Conservation (phyloP, 495 filamentous ascomycete genomes). For the Endocarpon pusillum region DNA sequence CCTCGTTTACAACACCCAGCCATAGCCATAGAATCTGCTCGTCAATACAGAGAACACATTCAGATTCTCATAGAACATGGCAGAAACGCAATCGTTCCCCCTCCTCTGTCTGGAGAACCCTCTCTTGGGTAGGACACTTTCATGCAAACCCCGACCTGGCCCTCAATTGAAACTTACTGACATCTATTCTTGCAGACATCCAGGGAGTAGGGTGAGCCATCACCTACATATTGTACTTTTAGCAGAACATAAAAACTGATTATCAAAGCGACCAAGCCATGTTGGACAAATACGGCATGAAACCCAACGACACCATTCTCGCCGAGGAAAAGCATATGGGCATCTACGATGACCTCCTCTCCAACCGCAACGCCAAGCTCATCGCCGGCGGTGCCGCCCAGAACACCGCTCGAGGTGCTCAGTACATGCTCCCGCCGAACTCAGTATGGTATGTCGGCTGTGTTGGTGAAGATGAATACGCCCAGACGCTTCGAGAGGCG, state of each 20-base stretch:
- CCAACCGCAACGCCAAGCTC: constrained; percentile 73
- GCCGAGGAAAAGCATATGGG: constrained; percentile 77
- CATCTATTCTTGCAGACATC: constrained; percentile 45
- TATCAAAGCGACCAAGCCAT: constrained; percentile 40
- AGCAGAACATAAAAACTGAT: not conserved
- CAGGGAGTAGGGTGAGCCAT: constrained; percentile 56
- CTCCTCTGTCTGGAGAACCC: constrained; percentile 92
- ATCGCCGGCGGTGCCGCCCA: constrained; percentile 95
- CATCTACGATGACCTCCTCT: constrained; percentile 82
- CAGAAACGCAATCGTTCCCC: constrained; percentile 54
- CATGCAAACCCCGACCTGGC: not conserved
- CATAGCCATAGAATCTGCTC: too few species aligned
- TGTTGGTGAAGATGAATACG: constrained; percentile 82
- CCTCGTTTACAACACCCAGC: too few species aligned
- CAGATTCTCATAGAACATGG: constrained; percentile 45
- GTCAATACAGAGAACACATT: too few species aligned
- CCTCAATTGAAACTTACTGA: not conserved
- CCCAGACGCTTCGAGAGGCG: constrained; percentile 64
- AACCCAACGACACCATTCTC: constrained; percentile 93
- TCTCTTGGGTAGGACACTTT: constrained; percentile 54
- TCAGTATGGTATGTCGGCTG: constrained; percentile 86
- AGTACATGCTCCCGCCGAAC: constrained; percentile 81
- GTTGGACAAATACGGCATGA: constrained; percentile 80
- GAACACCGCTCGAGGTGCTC: constrained; percentile 92
- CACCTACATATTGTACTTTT: constrained; percentile 2